These are phyloP conservation scores for Beauveria rudraprayagi DNA, from an alignment of 2,329 filamentous ascomycete species.

Conservation along the genomic window DNA sequence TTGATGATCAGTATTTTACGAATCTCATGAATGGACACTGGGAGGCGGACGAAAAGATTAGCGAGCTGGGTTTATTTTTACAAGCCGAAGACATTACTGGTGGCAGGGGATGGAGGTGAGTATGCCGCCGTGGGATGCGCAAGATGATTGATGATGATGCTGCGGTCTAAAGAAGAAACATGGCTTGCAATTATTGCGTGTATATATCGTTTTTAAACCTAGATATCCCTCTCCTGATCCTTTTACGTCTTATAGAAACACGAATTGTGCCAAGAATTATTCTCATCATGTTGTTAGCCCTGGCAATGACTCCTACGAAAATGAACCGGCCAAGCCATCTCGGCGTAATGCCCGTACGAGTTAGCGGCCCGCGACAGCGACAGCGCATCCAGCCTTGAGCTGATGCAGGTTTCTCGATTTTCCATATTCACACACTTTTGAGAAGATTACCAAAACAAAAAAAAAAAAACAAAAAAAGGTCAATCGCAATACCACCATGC, in stretches of 20 bases:
- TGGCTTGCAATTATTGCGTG: too few relatives aligned
- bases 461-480: too few relatives aligned
- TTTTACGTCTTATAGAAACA: too few relatives aligned
- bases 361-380: not conserved
- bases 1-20: conserved; percentile 29
- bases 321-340: not conserved
- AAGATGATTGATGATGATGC: too few relatives aligned
- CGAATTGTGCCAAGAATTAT: too few relatives aligned
- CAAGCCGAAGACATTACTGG: conserved; percentile 1
- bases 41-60: conserved; percentile 28
- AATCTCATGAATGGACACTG: conserved; percentile 26
- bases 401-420: too few relatives aligned
- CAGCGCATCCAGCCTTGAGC: too few relatives aligned
- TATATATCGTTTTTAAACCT: too few relatives aligned
- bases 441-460: not conserved
- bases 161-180: too few relatives aligned
- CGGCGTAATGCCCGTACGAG: not conserved
- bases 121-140: too few relatives aligned
- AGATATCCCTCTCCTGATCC: too few relatives aligned
- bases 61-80: conserved; percentile 26
- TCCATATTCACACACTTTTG: too few relatives aligned
- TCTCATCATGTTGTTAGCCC: not conserved
- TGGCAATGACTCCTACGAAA: not conserved
- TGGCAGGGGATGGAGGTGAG: not conserved
- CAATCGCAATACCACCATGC: not conserved